Percentiles rank a stretch among this genome's conserved stretches.
Conservation (phyloP, 176 grass and related monocot genomes). For the Aechmea fasciata region DNA sequence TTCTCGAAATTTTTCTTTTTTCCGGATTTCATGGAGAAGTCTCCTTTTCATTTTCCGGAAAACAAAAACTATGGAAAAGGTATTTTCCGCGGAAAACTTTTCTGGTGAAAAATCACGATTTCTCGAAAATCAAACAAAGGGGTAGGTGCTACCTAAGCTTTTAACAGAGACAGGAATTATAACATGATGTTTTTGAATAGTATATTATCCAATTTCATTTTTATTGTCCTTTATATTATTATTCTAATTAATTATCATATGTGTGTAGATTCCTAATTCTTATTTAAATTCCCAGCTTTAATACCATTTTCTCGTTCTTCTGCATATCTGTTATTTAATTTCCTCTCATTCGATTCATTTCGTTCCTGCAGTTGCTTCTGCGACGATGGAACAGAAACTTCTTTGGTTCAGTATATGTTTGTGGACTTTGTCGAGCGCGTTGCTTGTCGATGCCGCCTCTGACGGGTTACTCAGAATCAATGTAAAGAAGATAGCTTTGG, state of each 20-base stretch:
- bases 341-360: too few species aligned
- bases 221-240: not conserved
- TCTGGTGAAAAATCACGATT: too few species aligned
- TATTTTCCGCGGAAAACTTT: too few species aligned
- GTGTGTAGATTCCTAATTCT: too few species aligned
- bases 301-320: not conserved
- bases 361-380: conserved; percentile 4
- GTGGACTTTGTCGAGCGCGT: conserved; percentile 34
- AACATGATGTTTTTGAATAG: not conserved
- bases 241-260: not conserved
- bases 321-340: too few species aligned
- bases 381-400: conserved; percentile 28
- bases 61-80: too few species aligned
- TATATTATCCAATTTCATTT: not conserved
- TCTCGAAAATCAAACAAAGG: not conserved
- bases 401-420: conserved; percentile 32
- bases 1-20: too few species aligned
- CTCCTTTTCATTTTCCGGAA: too few species aligned
- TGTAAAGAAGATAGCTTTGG: conserved; percentile 40
- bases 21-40: too few species aligned
- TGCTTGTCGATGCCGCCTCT: conserved; percentile 13
- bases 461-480: conserved; percentile 52
- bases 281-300: not conserved
- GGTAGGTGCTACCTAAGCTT: not conserved
- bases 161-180: not conserved